Percentiles rank a stretch among this genome's conserved stretches.
Conservation (phyloP, 2,329 filamentous ascomycete genomes). For the Ophiocordyceps camponoti-leonardi region DNA sequence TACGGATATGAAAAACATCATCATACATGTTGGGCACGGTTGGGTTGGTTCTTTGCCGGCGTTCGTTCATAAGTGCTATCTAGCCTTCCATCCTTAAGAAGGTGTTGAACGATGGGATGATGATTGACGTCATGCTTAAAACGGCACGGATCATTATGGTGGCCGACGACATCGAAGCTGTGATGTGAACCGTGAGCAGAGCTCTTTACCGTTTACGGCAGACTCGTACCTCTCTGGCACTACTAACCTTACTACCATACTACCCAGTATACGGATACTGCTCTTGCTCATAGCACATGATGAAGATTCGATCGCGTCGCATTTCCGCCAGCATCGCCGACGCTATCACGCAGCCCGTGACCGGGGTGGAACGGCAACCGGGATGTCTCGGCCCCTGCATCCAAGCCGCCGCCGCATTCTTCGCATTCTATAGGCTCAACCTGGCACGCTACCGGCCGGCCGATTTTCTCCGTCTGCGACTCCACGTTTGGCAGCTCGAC, state of each 20-base stretch:
- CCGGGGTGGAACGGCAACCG: conserved; percentile 8
- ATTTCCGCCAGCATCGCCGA: conserved; percentile 41
- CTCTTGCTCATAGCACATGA: no score
- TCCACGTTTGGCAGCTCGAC: conserved; percentile 13
- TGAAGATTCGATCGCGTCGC: conserved; percentile 17
- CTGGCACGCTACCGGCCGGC: conserved; percentile 11
- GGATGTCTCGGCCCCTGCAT: background rate
- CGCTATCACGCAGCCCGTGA: conserved; percentile 27
- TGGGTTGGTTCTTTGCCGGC: no score
- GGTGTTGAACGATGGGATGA: background rate
- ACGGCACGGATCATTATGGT: background rate
- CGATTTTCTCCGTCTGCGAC: conserved; percentile 12
- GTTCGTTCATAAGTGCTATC: no score
- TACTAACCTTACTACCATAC: no score
- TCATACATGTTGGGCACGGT: no score
- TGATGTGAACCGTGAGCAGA: background rate
- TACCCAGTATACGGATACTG: no score
- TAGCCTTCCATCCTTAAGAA: no score
- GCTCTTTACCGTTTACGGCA: background rate
- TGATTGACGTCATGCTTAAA: background rate
- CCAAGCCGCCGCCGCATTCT: conserved; percentile 11
- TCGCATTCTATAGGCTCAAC: conserved; percentile 15
- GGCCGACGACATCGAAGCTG: background rate
- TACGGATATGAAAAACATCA: no score
- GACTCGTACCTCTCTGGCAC: no score